Base-by-base conservation (phyloP, 2,329 filamentous ascomycete species). In the Exophiala spinifera region DNA sequence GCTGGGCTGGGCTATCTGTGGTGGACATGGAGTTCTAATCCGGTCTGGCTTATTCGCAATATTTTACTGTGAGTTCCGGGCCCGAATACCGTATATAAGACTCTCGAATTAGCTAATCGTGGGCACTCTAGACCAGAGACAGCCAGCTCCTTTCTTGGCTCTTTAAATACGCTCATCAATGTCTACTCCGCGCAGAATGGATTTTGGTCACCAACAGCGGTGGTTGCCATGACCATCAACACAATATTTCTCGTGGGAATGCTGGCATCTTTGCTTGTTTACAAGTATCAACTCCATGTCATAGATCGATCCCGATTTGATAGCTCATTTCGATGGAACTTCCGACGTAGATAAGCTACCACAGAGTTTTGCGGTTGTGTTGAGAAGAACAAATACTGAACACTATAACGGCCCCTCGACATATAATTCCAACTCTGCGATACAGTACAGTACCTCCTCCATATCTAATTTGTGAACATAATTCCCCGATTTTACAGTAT, bases 1-100 rank as follows among this genome's bases (percentile, higher is more conserved):
- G 45, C 66, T 1, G 72, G 75, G 2, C 73, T 76, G 59, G 45
- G 68, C 2, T 71, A 66, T 62, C 67, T 80, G 10, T 76, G 70
- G 50, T 65, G 70, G 48, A 65, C 66, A 19, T 75, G 75, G 65
- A 64, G 71, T 33, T 62, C 63, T 7, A 80, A 81, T 58, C 79
- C 79, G 50, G 70, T 80, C 10, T 81, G 76, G 78, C 67, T 80
- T 17, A 67, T 79, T 4, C 77, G 79, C 61, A 70, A 72, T 11
- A 17, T 51, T 7, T 78, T 80, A 57, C 53, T 79, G 50, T 71
- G 63, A 20, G 65, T 46, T 10, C 7, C 39, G 13, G 34, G 34
- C 34, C 34, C 34, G 5, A 43, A 25, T 36, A 14, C 28, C 14
- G 20, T 56, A 37, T 23, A 28, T 47, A 8, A 19, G 13, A 17